Evolutionary conservation across 129 eudicot species (phyloP), one percentile per base, ranked within the genome.

Genomic region (Sambucus nigra): DNA sequence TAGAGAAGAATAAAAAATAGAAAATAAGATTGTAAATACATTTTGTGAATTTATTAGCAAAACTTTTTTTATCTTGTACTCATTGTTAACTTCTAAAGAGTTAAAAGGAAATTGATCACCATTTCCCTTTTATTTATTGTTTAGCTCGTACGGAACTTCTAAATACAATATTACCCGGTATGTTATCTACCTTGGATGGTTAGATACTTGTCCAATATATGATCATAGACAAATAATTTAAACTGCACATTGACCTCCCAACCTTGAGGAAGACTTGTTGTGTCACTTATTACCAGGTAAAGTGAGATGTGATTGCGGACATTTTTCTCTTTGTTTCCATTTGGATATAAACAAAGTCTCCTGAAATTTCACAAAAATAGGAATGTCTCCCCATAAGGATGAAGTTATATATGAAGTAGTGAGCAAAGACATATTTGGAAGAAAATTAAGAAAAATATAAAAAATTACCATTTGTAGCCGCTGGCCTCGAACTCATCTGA

Each of bases 381-480:
- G 41, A 29, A 32, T 55, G 19, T 1, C 1, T 21, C 7, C 26
- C 18, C 28, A 24, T 56, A 24, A 9, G 2, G 28, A 9, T 32
- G 1, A 23, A 11, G 1, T 1, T 21, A 47, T 16, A 0, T 10
- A 47, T 16, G 0, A 47, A 3, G 13, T 14, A 22, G 6, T n/a
- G 2, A 16, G 18, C 8, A 16, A 0, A 7, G 2, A 2, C 11
- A 19, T 18, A 12, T 2, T 16, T 2, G 11, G 20, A 4, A 47
- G 20, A 1, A 3, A 17, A 24, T n/a, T n/a, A n/a, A n/a, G n/a
- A n/a, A n/a, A n/a, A n/a, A n/a, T n/a, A n/a, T n/a, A n/a, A 3
- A 51, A 25, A 21, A 53, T 33, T 14, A 72, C 78, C 78, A 73
- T 47, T 66, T 73, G 48, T 72, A 42, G 38, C 55, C 67, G 12